A percentile compares a stretch with the other conserved stretches of the same genome.
Conservation (phyloP, 1,139 yeast species). For the Yamadazyma diospyri region DNA sequence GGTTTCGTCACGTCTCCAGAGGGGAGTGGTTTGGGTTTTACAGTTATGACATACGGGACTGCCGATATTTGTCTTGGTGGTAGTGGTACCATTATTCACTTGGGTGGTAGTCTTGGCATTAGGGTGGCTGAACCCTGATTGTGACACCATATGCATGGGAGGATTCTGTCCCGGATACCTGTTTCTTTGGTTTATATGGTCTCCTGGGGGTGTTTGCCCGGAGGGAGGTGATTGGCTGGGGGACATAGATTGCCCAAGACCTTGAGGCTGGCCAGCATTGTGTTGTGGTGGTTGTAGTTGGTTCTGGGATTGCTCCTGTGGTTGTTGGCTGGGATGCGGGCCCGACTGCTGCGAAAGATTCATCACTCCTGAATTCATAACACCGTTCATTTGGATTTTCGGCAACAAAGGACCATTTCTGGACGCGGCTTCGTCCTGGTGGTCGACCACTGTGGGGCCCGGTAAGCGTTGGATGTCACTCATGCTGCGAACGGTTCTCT, state of each 20-base stretch:
- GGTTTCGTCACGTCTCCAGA: slow-evolving; percentile 92
- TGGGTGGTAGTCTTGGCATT: slow-evolving; percentile 49
- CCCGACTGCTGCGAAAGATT: neutral
- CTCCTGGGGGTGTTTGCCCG: too few species aligned
- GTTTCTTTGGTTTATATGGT: too few species aligned
- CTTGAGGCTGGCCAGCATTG: neutral
- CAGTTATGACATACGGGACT: slow-evolving; percentile 86
- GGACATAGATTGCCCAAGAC: neutral
- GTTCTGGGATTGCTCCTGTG: neutral
- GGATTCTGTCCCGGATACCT: neutral
- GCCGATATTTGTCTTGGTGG: slow-evolving; percentile 48
- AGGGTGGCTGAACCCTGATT: slow-evolving; percentile 25
- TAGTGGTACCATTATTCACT: slow-evolving; percentile 42
- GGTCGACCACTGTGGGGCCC: slow-evolving; percentile 6
- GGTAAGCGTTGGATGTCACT: slow-evolving; percentile 27
- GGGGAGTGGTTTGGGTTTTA: slow-evolving; percentile 86
- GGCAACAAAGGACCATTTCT: slow-evolving; percentile 1
- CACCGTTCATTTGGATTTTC: slow-evolving; percentile 3
- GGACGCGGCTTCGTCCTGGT: too few species aligned
- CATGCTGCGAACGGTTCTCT: slow-evolving; percentile 20
- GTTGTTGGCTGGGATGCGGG: neutral
- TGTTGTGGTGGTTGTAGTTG: neutral
- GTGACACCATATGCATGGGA: neutral
- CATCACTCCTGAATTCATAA: neutral
- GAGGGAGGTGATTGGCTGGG: neutral